Conservation (phyloP, 2,329 filamentous ascomycete genomes). For the Colletotrichum zoysiae region DNA sequence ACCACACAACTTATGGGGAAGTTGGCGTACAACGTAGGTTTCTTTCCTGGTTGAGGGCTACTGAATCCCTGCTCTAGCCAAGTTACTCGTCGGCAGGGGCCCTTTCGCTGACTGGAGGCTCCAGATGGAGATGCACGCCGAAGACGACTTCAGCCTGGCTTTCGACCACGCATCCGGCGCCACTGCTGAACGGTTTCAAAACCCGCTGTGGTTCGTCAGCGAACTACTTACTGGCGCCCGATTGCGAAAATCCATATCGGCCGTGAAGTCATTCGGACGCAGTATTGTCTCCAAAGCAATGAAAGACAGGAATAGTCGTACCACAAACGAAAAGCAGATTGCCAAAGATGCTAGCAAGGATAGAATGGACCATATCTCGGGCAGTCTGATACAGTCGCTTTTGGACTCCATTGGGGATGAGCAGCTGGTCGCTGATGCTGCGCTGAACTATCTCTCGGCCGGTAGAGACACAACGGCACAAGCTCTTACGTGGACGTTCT, state of each 20-base stretch:
- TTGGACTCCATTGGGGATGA: conserved; percentile 68
- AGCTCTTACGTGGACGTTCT: conserved; percentile 73
- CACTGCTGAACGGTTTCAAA: conserved; percentile 73
- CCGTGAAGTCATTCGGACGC: conserved; percentile 67
- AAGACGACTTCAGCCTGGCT: conserved; percentile 69
- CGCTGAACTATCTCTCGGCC: conserved; percentile 75
- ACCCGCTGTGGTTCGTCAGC: conserved; percentile 72
- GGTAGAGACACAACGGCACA: conserved; percentile 75
- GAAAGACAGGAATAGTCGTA: conserved; percentile 50
- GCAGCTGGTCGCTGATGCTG: conserved; percentile 71
- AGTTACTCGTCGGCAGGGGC: background rate
- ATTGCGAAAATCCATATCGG: conserved; percentile 62
- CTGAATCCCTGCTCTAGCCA: background rate
- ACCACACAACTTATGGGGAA: conserved; percentile 76
- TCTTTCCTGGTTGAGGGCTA: background rate
- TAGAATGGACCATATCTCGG: conserved; percentile 58
- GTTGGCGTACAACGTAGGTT: conserved; percentile 71
- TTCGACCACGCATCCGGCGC: conserved; percentile 73
- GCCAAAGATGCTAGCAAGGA: conserved; percentile 37
- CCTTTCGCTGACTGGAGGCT: background rate
- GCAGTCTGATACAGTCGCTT: conserved; percentile 71
- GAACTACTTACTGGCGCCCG: conserved; percentile 64
- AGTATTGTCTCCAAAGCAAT: conserved; percentile 69
- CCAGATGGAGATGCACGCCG: conserved; percentile 74
- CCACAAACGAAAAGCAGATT: background rate